phyloP scores from a whole-genome alignment of 257 asterid genomes.

The Verbascum thapsus region DNA sequence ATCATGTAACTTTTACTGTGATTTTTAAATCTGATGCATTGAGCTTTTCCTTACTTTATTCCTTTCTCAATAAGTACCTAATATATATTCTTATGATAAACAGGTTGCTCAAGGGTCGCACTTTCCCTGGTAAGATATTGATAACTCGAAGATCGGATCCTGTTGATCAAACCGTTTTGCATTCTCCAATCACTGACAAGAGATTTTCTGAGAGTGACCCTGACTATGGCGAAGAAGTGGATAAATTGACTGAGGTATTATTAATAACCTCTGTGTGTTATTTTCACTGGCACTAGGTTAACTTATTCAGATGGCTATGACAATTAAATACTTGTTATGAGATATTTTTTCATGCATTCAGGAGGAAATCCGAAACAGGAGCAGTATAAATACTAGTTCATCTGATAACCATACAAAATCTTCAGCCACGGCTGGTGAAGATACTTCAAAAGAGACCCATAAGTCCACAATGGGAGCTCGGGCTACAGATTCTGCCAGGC shows the following conservation, averaged over 20 bases:
- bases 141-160: constrained; percentile 75
- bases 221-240: constrained; percentile 50
- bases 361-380: constrained; percentile 66
- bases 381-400: constrained; percentile 51
- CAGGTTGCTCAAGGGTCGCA: constrained; percentile 95
- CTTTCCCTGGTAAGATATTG: constrained; percentile 93
- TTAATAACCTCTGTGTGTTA: constrained; percentile 1
- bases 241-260: constrained; percentile 58
- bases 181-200: constrained; percentile 59
- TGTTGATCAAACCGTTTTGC: constrained; percentile 50
- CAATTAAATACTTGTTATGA: constrained; percentile 5
- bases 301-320: neutral
- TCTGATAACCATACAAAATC: constrained; percentile 47
- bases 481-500: constrained; percentile 95
- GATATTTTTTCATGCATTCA: constrained; percentile 35
- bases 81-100: constrained; percentile 22
- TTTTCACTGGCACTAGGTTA: neutral
- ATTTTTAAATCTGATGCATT: neutral
- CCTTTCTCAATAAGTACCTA: constrained; percentile 12
- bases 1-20: neutral
- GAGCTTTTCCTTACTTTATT: constrained; percentile 11
- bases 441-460: constrained; percentile 53
- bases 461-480: constrained; percentile 78
- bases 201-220: constrained; percentile 49
- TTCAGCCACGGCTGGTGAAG: constrained; percentile 46